Conservation (phyloP, 1,284 basidiomycete genomes). For the Ustilago crameri region DNA sequence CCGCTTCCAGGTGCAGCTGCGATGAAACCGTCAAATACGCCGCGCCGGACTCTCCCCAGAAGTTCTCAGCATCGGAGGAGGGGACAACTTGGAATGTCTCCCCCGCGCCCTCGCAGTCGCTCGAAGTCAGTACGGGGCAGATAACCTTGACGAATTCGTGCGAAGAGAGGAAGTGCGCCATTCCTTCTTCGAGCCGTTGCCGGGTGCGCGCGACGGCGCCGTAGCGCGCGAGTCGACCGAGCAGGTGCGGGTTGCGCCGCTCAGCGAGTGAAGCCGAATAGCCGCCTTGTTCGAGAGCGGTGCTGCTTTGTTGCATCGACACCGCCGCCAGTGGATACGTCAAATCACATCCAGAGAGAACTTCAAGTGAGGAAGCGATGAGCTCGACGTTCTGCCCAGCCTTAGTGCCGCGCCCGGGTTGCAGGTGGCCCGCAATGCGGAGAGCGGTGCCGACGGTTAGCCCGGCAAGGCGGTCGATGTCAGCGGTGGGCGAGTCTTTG, state of each 20-base stretch:
- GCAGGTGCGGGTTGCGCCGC: conserved; percentile 54
- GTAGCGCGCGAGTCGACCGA: conserved; percentile 36
- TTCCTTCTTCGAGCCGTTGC: conserved; percentile 38
- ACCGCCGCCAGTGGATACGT: conserved; percentile 36
- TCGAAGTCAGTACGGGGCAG: conserved; percentile 87
- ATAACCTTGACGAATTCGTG: conserved; percentile 82
- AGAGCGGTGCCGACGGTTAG: conserved; percentile 57
- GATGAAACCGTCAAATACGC: conserved; percentile 94
- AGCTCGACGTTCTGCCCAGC: conserved; percentile 56
- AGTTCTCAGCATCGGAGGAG: conserved; percentile 63
- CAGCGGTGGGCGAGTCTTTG: conserved; percentile 8
- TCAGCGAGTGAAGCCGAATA: conserved; percentile 34
- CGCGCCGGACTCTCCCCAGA: conserved; percentile 68
- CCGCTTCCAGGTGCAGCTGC: conserved; percentile 92
- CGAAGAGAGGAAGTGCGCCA: conserved; percentile 19
- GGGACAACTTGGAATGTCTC: conserved; percentile 83
- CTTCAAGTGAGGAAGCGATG: conserved; percentile 21
- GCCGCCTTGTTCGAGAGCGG: conserved; percentile 7
- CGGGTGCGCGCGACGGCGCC: conserved; percentile 47
- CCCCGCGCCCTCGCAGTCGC: conserved; percentile 97
- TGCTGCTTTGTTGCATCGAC: conserved; percentile 30
- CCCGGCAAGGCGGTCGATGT: conserved; percentile 28
- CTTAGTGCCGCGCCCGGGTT: conserved; percentile 41
- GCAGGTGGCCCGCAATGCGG: conserved; percentile 37
- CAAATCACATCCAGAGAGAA: conserved; percentile 47